Percentiles rank a stretch among this genome's conserved stretches.
Evolutionary conservation across 2,329 filamentous ascomycete species (phyloP).

Genomic region (Neonectria sp.): DNA sequence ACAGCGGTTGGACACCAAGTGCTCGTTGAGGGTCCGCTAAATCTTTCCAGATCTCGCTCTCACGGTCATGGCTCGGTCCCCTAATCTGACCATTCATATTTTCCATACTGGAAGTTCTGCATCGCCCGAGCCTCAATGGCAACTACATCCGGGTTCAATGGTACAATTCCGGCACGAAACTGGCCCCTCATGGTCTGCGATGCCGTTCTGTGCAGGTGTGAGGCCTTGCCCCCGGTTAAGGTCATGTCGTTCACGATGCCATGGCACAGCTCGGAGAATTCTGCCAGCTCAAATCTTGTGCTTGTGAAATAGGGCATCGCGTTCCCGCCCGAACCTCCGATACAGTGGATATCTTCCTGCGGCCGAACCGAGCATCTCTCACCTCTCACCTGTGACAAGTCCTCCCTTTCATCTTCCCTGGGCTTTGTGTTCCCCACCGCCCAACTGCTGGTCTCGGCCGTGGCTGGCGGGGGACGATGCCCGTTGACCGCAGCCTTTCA

Average conservation of each 20-base stretch:
- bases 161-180: background rate
- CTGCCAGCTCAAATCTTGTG: slow-evolving; percentile 40
- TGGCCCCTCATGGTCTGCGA: background rate
- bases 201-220: background rate
- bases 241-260: slow-evolving; percentile 36
- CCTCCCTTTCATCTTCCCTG: slow-evolving; percentile 25
- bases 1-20: slow-evolving; percentile 9
- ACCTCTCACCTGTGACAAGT: slow-evolving; percentile 18
- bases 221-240: background rate
- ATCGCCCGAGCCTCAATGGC: background rate
- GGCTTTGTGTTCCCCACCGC: slow-evolving; percentile 28
- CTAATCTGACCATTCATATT: slow-evolving; percentile 18
- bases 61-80: slow-evolving; percentile 10
- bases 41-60: slow-evolving; percentile 26
- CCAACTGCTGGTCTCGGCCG: slow-evolving; percentile 25
- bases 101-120: background rate
- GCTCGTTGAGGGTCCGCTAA: slow-evolving; percentile 22
- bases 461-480: slow-evolving; percentile 12
- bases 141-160: background rate
- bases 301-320: slow-evolving; percentile 38
- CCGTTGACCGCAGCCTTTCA: slow-evolving; percentile 8
- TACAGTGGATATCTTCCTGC: slow-evolving; percentile 5
- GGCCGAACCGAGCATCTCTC: slow-evolving; percentile 7
- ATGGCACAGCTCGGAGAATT: slow-evolving; percentile 47
- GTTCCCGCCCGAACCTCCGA: slow-evolving; percentile 30